phyloP scores from a whole-genome alignment of 148 eudicot species.

The Chenopodium berlandieri region DNA sequence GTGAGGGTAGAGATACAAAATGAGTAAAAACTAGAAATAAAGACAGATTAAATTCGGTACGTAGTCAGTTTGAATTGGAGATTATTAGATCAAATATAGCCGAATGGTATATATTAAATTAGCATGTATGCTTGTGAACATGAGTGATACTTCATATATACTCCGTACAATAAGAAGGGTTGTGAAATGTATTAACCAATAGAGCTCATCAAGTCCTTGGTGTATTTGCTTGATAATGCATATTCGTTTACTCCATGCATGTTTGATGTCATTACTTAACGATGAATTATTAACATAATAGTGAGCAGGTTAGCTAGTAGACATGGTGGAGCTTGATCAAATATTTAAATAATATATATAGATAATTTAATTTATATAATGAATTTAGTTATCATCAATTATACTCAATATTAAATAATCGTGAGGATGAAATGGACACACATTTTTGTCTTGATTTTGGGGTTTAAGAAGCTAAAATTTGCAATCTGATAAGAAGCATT shows the following conservation, averaged over 20 bases:
- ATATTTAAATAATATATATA: too few relatives aligned
- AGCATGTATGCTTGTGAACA: too few relatives aligned
- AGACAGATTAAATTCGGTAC: too few relatives aligned
- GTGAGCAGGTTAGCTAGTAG: not conserved
- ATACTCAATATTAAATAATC: not conserved
- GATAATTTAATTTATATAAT: too few relatives aligned
- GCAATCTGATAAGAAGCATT: slow-evolving; percentile 14
- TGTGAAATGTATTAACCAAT: too few relatives aligned
- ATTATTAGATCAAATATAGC: too few relatives aligned
- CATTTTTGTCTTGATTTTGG: not conserved
- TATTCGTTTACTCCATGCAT: not conserved
- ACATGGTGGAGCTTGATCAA: not conserved
- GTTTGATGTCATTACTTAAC: not conserved
- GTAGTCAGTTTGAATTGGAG: too few relatives aligned
- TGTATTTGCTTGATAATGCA: not conserved
- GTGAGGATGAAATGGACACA: not conserved
- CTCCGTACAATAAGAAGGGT: too few relatives aligned
- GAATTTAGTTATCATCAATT: not conserved
- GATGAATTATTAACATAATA: not conserved
- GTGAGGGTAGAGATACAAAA: too few relatives aligned
- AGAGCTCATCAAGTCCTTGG: not conserved
- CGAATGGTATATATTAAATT: too few relatives aligned
- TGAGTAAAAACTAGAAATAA: too few relatives aligned
- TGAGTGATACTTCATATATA: too few relatives aligned
- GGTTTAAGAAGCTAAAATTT: not conserved